A percentile compares a stretch with the other conserved stretches of the same genome.
These are phyloP conservation scores for Debaryomyces coudertii DNA, from an alignment of 1,139 yeast genomes.

Conservation along the genomic window DNA sequence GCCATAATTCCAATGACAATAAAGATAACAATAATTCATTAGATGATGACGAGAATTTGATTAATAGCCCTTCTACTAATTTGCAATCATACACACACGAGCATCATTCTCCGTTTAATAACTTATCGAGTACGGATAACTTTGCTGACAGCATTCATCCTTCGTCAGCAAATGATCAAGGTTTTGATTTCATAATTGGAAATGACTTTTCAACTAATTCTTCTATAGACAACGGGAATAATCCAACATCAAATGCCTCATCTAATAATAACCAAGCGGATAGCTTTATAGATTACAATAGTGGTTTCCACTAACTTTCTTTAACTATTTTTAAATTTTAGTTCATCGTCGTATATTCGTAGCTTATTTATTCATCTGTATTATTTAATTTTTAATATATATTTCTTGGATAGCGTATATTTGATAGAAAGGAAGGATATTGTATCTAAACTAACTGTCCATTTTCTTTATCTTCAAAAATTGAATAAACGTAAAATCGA, in stretches of 20 bases:
- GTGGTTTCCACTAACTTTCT: constrained; percentile 17
- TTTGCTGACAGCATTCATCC: constrained; percentile 5
- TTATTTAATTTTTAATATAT: not conserved
- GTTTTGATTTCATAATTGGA: constrained; percentile 1
- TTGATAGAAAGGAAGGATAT: too few species aligned
- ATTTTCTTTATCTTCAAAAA: too few species aligned
- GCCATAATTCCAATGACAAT: constrained; percentile 7
- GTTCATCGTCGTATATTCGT: not conserved
- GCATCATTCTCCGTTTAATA: constrained; percentile 13
- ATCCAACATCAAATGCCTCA: constrained; percentile 13
- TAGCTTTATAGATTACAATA: constrained; percentile 32
- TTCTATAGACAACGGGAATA: constrained; percentile 11
- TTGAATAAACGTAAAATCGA: too few species aligned
- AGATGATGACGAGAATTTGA: constrained; percentile 14
- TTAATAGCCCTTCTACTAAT: constrained; percentile 24
- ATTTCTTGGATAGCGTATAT: not conserved
- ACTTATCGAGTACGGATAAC: constrained; percentile 2
- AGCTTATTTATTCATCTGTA: not conserved
- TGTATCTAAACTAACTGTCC: too few species aligned
- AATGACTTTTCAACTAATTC: constrained; percentile 10
- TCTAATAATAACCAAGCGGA: constrained; percentile 23
- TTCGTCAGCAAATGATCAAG: constrained; percentile 4
- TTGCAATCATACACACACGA: constrained; percentile 21
- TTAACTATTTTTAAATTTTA: not conserved
- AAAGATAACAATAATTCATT: constrained; percentile 7